phyloP scores from a whole-genome alignment of 2,329 filamentous ascomycete genomes.

The Paecilomyces variotii region DNA sequence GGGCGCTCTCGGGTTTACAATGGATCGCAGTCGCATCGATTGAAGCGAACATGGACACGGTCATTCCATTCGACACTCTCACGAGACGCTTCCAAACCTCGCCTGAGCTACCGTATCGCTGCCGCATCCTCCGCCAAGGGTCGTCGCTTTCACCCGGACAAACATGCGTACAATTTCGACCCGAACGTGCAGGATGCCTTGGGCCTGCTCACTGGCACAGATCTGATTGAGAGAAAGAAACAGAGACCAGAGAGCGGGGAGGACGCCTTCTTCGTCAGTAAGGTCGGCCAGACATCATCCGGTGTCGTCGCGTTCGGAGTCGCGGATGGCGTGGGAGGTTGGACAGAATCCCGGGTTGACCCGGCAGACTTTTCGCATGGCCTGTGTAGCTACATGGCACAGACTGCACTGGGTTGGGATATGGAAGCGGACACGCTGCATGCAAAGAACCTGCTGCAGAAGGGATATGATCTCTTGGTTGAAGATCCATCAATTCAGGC shows the following conservation, averaged over 20 bases:
- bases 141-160: slow-evolving; percentile 57
- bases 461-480: slow-evolving; percentile 75
- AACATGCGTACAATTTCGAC: slow-evolving; percentile 66
- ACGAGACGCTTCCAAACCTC: slow-evolving; percentile 19
- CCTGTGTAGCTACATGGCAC: slow-evolving; percentile 87
- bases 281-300: slow-evolving; percentile 51
- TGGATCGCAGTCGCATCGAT: neutral
- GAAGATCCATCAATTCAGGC: slow-evolving; percentile 65
- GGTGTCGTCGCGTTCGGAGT: slow-evolving; percentile 68
- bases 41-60: slow-evolving; percentile 1
- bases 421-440: slow-evolving; percentile 34
- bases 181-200: slow-evolving; percentile 35
- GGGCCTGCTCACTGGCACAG: slow-evolving; percentile 25
- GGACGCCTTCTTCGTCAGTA: slow-evolving; percentile 89
- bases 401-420: slow-evolving; percentile 56
- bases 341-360: slow-evolving; percentile 86
- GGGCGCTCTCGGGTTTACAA: neutral
- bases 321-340: slow-evolving; percentile 91
- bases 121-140: slow-evolving; percentile 70
- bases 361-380: slow-evolving; percentile 93
- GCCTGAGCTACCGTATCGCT: slow-evolving; percentile 60
- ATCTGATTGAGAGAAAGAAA: slow-evolving; percentile 50
- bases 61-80: slow-evolving; percentile 21
- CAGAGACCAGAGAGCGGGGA: slow-evolving; percentile 74
- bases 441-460: slow-evolving; percentile 66